A percentile compares a stretch with the other conserved stretches of the same genome.
phyloP scores from a whole-genome alignment of 2,329 filamentous ascomycete genomes.

The Sclerotinia nivalis region DNA sequence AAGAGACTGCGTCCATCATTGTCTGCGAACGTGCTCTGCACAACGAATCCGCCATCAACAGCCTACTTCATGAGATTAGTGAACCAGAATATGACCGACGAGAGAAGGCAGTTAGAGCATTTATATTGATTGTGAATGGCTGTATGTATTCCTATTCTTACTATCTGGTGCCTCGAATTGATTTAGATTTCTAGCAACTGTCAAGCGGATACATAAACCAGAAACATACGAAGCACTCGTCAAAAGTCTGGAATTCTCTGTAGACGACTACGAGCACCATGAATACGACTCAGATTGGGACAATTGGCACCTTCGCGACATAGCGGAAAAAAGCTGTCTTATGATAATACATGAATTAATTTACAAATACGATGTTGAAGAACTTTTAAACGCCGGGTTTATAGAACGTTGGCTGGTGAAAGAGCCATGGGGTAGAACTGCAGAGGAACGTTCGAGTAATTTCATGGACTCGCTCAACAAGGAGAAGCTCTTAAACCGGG shows the following conservation, averaged over 20 bases:
- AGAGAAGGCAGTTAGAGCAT: constrained; percentile 56
- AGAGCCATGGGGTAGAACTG: constrained; percentile 66
- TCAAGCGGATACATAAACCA: constrained; percentile 36
- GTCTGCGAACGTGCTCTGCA: constrained; percentile 60
- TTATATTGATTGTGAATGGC: constrained; percentile 56
- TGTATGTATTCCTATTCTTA: constrained; percentile 40
- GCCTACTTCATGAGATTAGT: constrained; percentile 59
- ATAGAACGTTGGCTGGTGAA: constrained; percentile 73
- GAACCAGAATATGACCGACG: constrained; percentile 59
- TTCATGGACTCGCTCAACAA: constrained; percentile 46
- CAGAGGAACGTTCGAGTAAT: constrained; percentile 54
- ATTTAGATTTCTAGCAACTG: constrained; percentile 26
- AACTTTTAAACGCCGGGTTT: constrained; percentile 63
- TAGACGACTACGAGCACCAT: constrained; percentile 52
- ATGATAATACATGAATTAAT: constrained; percentile 49
- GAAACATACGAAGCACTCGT: constrained; percentile 52
- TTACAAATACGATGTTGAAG: constrained; percentile 58
- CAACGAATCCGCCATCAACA: constrained; percentile 52
- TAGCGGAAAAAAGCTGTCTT: constrained; percentile 60
- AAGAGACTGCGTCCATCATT: constrained; percentile 65
- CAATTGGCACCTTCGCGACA: constrained; percentile 63
- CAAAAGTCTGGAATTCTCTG: constrained; percentile 58
- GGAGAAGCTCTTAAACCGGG: constrained; percentile 46
- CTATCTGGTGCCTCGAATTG: constrained; percentile 17
- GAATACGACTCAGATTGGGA: constrained; percentile 60